Evolutionary conservation across 2,329 filamentous ascomycete species (phyloP).

Genomic region (Cladosporium colombiae): DNA sequence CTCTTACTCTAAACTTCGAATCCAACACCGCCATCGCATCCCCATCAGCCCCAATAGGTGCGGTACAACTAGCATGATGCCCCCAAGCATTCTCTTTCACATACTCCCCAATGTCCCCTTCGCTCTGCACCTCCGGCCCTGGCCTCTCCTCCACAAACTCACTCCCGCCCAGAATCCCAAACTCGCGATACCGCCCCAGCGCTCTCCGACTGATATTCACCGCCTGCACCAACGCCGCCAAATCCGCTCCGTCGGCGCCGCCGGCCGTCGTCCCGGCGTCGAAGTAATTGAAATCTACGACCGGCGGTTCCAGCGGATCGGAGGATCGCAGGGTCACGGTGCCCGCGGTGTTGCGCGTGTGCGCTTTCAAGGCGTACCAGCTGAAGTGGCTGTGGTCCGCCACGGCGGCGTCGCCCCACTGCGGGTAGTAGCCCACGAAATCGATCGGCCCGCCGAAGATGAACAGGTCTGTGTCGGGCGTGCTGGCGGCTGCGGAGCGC

Average conservation of each 20-base stretch:
- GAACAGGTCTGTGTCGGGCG: slow-evolving; percentile 53
- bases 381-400: slow-evolving; percentile 48
- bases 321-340: slow-evolving; percentile 61
- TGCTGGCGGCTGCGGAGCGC: slow-evolving; percentile 38
- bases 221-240: slow-evolving; percentile 56
- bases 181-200: slow-evolving; percentile 28
- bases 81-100: slow-evolving; percentile 51
- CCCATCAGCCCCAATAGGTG: slow-evolving; percentile 49
- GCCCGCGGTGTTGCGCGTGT: slow-evolving; percentile 62
- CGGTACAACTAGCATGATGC: slow-evolving; percentile 59
- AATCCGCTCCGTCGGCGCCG: slow-evolving; percentile 45
- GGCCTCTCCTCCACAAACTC: slow-evolving; percentile 41
- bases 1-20: slow-evolving; percentile 22
- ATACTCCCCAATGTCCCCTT: slow-evolving; percentile 49
- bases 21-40: slow-evolving; percentile 27
- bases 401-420: slow-evolving; percentile 51
- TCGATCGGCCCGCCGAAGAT: slow-evolving; percentile 56
- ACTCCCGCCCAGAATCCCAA: slow-evolving; percentile 36
- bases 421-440: slow-evolving; percentile 58
- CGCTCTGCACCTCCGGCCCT: slow-evolving; percentile 42
- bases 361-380: slow-evolving; percentile 60
- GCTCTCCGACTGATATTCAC: slow-evolving; percentile 27
- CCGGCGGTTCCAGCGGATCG: slow-evolving; percentile 64
- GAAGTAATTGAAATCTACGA: slow-evolving; percentile 63
- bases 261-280: slow-evolving; percentile 46